Evolutionary conservation across 306 rosid genomes (phyloP).

Genomic region (Quercus ilex): DNA sequence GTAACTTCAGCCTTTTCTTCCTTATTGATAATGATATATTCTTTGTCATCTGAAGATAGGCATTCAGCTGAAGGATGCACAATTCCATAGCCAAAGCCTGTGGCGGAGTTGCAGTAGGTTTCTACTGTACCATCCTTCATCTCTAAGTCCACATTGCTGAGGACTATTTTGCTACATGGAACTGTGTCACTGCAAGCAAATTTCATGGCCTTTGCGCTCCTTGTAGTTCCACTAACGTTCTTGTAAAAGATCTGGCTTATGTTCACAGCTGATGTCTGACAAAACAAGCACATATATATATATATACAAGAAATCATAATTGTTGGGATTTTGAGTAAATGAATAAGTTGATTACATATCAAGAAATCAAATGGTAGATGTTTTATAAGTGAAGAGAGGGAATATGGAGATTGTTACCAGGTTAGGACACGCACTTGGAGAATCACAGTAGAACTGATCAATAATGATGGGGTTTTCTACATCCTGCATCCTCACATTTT

Average conservation of each 20-base stretch:
- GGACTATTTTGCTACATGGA: slow-evolving; percentile 79
- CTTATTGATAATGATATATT: not conserved
- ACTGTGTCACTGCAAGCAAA: slow-evolving; percentile 85
- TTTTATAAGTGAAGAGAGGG: not conserved
- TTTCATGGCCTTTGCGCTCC: slow-evolving; percentile 76
- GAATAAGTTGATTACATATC: not conserved
- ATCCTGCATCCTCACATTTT: slow-evolving; percentile 80
- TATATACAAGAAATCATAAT: not conserved
- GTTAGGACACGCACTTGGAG: slow-evolving; percentile 64
- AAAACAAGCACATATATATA: not conserved
- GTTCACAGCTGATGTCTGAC: slow-evolving; percentile 73
- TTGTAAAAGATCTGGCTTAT: slow-evolving; percentile 70
- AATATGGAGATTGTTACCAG: slow-evolving; percentile 52
- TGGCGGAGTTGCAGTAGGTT: slow-evolving; percentile 88
- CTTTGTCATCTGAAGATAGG: slow-evolving; percentile 62
- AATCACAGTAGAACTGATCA: slow-evolving; percentile 98
- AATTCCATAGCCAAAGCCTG: slow-evolving; percentile 71
- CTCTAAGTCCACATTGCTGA: slow-evolving; percentile 75
- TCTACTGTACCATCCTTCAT: slow-evolving; percentile 82
- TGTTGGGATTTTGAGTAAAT: not conserved
- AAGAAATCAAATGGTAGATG: not conserved
- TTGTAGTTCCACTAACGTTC: slow-evolving; percentile 79
- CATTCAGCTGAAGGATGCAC: slow-evolving; percentile 97
- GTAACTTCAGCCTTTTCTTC: slow-evolving; percentile 12
- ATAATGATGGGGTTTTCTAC: slow-evolving; percentile 85